These are phyloP conservation scores for Kockovaella imperatae DNA, from an alignment of 768 basidiomycete genomes.

Conservation along the genomic window DNA sequence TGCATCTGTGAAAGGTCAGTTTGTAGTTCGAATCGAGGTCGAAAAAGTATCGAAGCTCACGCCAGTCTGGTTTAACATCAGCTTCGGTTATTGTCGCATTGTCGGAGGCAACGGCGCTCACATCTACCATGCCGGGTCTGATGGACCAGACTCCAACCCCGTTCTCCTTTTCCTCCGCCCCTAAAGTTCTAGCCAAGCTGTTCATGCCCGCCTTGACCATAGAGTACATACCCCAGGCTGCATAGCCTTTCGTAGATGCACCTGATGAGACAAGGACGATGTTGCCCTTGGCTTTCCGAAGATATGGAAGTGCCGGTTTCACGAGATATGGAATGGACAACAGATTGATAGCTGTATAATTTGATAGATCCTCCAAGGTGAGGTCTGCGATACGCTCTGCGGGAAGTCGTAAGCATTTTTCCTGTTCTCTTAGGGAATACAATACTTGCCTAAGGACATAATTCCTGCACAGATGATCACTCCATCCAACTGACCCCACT, in stretches of 20 bases:
- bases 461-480: conserved; percentile 79
- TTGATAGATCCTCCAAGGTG: conserved; percentile 12
- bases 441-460: conserved; percentile 56
- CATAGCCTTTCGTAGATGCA: conserved; percentile 59
- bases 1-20: conserved; percentile 44
- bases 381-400: conserved; percentile 24
- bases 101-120: conserved; percentile 12
- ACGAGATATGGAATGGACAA: conserved; percentile 71
- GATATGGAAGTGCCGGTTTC: conserved; percentile 58
- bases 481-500: conserved; percentile 62
- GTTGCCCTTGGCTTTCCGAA: conserved; percentile 54
- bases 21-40: neutral
- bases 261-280: conserved; percentile 82
- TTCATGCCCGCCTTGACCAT: conserved; percentile 86
- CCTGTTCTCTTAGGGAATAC: no score
- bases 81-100: conserved; percentile 1
- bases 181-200: conserved; percentile 74
- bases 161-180: conserved; percentile 65
- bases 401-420: conserved; percentile 55
- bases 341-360: conserved; percentile 71
- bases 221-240: conserved; percentile 64
- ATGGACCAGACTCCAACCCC: conserved; percentile 63
- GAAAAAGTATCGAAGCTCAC: neutral
- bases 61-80: conserved; percentile 34
- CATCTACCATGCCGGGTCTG: conserved; percentile 78